Percentiles rank a stretch among this genome's conserved stretches.
phyloP scores from a whole-genome alignment of 805 yeast species.

The Metschnikowia cerradonensis region DNA sequence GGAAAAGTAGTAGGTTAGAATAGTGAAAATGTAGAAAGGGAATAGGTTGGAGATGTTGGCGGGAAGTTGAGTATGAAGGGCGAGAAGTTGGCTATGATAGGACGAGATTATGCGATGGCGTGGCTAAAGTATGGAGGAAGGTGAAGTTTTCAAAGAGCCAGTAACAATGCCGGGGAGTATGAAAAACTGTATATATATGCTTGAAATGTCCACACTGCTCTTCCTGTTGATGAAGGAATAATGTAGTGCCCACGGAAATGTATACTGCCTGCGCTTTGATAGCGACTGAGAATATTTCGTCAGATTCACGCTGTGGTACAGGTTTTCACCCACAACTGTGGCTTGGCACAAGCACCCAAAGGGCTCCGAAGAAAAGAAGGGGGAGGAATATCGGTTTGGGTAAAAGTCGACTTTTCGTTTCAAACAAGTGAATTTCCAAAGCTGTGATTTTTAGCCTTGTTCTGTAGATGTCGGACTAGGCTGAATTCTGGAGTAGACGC shows the following conservation, averaged over 20 bases:
- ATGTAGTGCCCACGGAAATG: neutral
- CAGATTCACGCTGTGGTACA: neutral
- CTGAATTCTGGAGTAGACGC: neutral
- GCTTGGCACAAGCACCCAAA: neutral
- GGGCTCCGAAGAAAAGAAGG: neutral
- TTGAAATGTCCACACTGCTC: neutral
- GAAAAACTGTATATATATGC: neutral
- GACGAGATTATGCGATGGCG: neutral
- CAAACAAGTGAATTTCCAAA: neutral
- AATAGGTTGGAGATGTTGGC: too few species aligned
- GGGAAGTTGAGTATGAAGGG: too few species aligned
- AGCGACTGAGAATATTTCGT: conserved; percentile 3
- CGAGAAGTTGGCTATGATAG: too few species aligned
- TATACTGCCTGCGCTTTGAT: neutral
- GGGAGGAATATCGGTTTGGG: too few species aligned
- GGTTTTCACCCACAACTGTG: neutral
- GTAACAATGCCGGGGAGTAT: neutral
- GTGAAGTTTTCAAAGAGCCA: neutral
- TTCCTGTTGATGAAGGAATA: neutral
- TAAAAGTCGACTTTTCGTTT: neutral
- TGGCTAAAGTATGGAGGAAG: neutral
- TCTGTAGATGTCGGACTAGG: neutral
- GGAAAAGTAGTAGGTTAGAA: too few species aligned
- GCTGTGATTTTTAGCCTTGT: neutral
- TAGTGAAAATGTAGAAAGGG: too few species aligned